Evolutionary conservation across 164 flowering plant species (phyloP), one percentile per base, ranked within the genome.

Genomic region (Piper longum): DNA sequence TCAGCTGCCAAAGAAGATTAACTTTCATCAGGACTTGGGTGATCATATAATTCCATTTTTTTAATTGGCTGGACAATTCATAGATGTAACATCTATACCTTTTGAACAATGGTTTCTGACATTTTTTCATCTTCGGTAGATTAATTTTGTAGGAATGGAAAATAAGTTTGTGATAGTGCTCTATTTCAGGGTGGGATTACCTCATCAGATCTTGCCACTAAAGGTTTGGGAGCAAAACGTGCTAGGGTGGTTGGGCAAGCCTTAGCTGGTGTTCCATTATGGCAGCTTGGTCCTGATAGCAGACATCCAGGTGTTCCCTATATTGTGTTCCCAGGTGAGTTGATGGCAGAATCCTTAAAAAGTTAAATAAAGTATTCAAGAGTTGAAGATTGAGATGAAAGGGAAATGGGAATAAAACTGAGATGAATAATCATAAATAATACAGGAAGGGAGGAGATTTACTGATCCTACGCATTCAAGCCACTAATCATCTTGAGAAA

Each of bases 231-330:
- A 78, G 96, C 91, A 71, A 80, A 78, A 65, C 79, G 82, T 72
- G 98, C 97, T 52, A 81, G 71, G 69, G 76, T 95, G 66, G 85
- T 87, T 67, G 99, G 99, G 58, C 99, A 95, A 78, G 99, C 97
- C 45, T 71, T 95, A 59, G 82, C 96, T 68, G 98, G 99, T 76
- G 90, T 95, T 75, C 99, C 99, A 44, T 73, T 95, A 70, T 95
- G 99, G 99, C 85, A 87, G 76, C 83, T 95, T 58, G 96, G 97
- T 66, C 82, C 86, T 54, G 99, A 89, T 77, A 91, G 98, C 75
- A 82, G 85, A 76, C 96, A 89, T 76, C 99, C 98, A 8, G 90
- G 87, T 64, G 88, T 89, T 64, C 99, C 97, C 2, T 95, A 95
- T 71, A 86, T 95, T 64, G 99, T 95, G 66, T 95, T 95, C 66